Percentiles rank a stretch among this genome's conserved stretches.
phyloP scores from a whole-genome alignment of 495 filamentous ascomycete species.

The Neurospora sp. region DNA sequence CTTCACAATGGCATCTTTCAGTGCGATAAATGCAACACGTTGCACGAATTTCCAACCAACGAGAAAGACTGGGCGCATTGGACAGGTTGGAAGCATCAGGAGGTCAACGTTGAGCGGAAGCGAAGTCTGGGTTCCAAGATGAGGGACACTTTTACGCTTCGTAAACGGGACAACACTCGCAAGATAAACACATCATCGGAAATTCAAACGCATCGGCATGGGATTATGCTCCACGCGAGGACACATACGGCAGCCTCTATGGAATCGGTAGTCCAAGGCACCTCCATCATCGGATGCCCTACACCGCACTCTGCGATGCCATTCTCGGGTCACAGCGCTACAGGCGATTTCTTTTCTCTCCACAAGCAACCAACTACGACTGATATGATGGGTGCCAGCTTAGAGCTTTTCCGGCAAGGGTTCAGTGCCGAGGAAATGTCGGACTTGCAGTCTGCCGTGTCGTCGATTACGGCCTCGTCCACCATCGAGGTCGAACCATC shows the following conservation, averaged over 20 bases:
- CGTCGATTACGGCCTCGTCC: slow-evolving; percentile 15
- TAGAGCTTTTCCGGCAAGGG: slow-evolving; percentile 15
- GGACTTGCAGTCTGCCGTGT: slow-evolving; percentile 13
- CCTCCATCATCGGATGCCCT: slow-evolving; percentile 4
- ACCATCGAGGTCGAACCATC: slow-evolving; percentile 11
- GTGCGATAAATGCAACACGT: slow-evolving; percentile 24
- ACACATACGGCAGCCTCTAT: slow-evolving; percentile 10
- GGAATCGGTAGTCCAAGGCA: slow-evolving; percentile 6
- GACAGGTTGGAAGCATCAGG: slow-evolving; percentile 18
- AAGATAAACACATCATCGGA: slow-evolving; percentile 8
- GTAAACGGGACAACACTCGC: slow-evolving; percentile 14
- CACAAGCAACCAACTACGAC: slow-evolving; percentile 8
- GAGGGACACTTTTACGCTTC: slow-evolving; percentile 15
- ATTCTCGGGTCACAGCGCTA: slow-evolving; percentile 4
- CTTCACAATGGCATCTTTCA: slow-evolving; percentile 20
- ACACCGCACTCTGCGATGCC: slow-evolving; percentile 1
- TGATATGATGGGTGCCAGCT: slow-evolving; percentile 8
- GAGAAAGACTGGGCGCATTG: slow-evolving; percentile 28
- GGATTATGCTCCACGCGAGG: slow-evolving; percentile 5
- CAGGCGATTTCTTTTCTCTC: slow-evolving; percentile 1
- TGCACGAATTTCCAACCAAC: slow-evolving; percentile 24
- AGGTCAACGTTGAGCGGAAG: slow-evolving; percentile 13
- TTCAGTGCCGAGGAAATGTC: slow-evolving; percentile 9
- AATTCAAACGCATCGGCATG: neutral
- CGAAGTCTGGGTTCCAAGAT: slow-evolving; percentile 25